These are phyloP conservation scores for Xylariaceae sp. DNA, from an alignment of 2,329 filamentous ascomycete genomes.

Conservation along the genomic window DNA sequence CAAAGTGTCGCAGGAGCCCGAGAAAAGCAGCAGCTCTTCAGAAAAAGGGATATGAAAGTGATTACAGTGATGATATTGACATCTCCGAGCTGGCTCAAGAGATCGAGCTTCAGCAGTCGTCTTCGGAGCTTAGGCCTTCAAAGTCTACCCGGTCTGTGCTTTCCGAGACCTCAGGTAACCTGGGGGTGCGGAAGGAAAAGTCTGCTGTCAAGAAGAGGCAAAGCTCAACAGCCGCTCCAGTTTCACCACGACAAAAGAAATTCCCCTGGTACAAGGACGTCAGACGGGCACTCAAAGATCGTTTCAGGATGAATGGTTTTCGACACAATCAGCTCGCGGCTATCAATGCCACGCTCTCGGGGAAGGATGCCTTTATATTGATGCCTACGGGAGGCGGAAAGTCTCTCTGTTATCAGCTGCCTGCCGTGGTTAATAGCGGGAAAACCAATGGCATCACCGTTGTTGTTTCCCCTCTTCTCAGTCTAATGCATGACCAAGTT, in stretches of 20 bases:
- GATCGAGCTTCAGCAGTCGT: conserved; percentile 53
- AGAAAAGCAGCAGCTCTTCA: conserved; percentile 28
- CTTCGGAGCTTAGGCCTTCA: conserved; percentile 33
- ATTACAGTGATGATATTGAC: conserved; percentile 58
- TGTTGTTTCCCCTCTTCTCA: conserved; percentile 92
- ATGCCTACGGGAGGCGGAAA: conserved; percentile 99
- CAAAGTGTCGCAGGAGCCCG: conserved; percentile 33
- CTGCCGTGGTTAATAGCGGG: conserved; percentile 81
- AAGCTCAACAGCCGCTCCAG: conserved; percentile 42
- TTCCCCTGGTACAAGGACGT: conserved; percentile 88
- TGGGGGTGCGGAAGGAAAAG: conserved; percentile 43
- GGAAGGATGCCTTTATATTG: conserved; percentile 90
- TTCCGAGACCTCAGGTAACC: conserved; percentile 58
- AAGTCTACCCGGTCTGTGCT: conserved; percentile 48
- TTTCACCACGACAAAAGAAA: conserved; percentile 64
- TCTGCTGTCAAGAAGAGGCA: conserved; percentile 43
- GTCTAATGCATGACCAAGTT: conserved; percentile 97
- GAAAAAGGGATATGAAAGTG: conserved; percentile 44
- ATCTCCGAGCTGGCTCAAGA: conserved; percentile 61
- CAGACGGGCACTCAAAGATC: conserved; percentile 77
- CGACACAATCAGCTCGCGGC: conserved; percentile 91
- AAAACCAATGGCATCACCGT: conserved; percentile 86
- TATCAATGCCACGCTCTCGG: conserved; percentile 88
- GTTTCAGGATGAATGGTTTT: conserved; percentile 86
- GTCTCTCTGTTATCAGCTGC: conserved; percentile 94